A percentile compares a stretch with the other conserved stretches of the same genome.
phyloP scores from a whole-genome alignment of 345 rosid species.

The Heritiera fomes region DNA sequence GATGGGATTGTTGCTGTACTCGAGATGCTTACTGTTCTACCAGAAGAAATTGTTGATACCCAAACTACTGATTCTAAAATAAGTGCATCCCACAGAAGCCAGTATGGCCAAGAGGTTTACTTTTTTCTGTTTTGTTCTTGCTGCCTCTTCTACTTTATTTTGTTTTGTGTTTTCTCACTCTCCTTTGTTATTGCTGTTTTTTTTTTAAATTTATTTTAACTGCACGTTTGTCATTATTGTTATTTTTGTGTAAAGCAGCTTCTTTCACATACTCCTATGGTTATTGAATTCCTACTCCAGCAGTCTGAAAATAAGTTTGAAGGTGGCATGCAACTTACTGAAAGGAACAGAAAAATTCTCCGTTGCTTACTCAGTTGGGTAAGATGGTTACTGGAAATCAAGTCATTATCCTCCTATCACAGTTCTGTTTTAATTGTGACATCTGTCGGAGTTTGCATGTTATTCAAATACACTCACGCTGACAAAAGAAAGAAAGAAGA shows the following conservation, averaged over 20 bases:
- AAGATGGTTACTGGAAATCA: constrained; percentile 36
- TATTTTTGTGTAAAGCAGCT: constrained; percentile 47
- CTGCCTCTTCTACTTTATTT: constrained; percentile 17
- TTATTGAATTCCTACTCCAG: constrained; percentile 82
- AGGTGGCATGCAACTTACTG: constrained; percentile 51
- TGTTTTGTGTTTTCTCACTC: not conserved
- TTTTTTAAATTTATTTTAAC: not conserved
- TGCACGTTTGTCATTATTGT: not conserved
- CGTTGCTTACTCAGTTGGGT: constrained; percentile 98
- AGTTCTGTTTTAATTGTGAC: not conserved
- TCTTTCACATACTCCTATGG: constrained; percentile 75
- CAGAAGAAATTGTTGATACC: constrained; percentile 82
- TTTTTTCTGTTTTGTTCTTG: constrained; percentile 20
- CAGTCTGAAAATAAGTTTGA: constrained; percentile 71
- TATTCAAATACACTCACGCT: not conserved
- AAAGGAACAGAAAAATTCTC: constrained; percentile 70
- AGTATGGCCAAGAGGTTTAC: constrained; percentile 64
- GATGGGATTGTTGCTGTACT: constrained; percentile 82
- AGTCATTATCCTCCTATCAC: not conserved
- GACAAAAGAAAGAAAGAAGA: not conserved
- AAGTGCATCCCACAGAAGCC: constrained; percentile 56
- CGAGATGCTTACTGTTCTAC: constrained; percentile 92
- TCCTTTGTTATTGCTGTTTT: not conserved
- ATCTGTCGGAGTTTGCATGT: not conserved
- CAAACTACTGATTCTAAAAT: constrained; percentile 58